Evolutionary conservation across 2,329 filamentous ascomycete genomes (phyloP).

Genomic region (Aspergillus aculeatus): DNA sequence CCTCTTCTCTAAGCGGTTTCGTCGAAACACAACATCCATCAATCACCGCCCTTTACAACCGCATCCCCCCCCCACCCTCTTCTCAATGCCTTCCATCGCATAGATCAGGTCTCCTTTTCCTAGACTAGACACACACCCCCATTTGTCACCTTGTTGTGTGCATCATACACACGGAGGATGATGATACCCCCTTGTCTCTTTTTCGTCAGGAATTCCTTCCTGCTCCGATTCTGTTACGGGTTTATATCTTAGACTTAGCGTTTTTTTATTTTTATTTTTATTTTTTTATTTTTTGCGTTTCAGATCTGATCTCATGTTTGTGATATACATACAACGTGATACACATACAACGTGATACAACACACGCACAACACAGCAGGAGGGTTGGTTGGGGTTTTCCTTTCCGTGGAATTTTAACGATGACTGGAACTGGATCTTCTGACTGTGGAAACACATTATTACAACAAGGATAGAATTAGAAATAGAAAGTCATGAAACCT

Average conservation of each 20-base stretch:
- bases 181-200: too few relatives aligned
- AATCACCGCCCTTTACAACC: not conserved
- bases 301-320: slow-evolving; percentile 6
- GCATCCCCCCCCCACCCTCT: not conserved
- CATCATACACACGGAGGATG: not conserved
- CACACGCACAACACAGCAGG: not conserved
- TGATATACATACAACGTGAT: not conserved
- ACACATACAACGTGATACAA: not conserved
- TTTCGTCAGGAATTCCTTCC: too few relatives aligned
- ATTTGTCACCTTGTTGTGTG: not conserved
- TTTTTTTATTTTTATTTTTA: not conserved
- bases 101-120: not conserved
- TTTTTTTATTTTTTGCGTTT: not conserved
- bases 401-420: not conserved
- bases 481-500: not conserved
- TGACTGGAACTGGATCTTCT: not conserved
- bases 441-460: not conserved
- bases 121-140: not conserved
- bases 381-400: not conserved
- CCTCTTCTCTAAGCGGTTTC: slow-evolving; percentile 55
- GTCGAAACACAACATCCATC: too few relatives aligned
- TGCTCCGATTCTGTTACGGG: not conserved
- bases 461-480: not conserved
- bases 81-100: not conserved
- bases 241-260: not conserved